Percentiles rank a stretch among this genome's conserved stretches.
phyloP scores from a whole-genome alignment of 768 basidiomycete genomes.

The Collybia sp. region DNA sequence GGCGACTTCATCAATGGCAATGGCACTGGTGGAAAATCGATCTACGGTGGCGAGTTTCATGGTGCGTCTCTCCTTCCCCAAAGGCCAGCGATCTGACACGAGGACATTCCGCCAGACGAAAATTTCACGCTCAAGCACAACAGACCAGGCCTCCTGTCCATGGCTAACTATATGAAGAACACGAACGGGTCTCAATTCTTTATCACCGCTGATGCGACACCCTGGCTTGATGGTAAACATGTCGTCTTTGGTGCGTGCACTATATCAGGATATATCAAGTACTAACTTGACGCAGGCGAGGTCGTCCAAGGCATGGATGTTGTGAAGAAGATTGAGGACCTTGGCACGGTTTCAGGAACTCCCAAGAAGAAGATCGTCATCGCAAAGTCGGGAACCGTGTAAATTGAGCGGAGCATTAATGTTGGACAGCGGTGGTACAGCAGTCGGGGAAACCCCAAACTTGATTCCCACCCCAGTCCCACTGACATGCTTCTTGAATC shows the following conservation, averaged over 20 bases:
- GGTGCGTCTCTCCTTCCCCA: slow-evolving; percentile 83
- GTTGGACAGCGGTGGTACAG: too few species aligned
- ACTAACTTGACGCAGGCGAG: slow-evolving; percentile 64
- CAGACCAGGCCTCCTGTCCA: background rate
- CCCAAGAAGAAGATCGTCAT: slow-evolving; percentile 50
- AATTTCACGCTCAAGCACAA: too few species aligned
- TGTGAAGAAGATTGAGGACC: slow-evolving; percentile 53
- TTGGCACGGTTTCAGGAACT: slow-evolving; percentile 32
- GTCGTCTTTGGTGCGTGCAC: slow-evolving; percentile 63
- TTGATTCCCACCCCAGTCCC: too few species aligned
- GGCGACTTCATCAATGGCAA: slow-evolving; percentile 88
- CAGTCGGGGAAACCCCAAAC: too few species aligned
- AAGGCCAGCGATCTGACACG: too few species aligned
- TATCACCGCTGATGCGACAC: slow-evolving; percentile 74
- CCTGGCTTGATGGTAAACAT: slow-evolving; percentile 81
- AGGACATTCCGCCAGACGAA: background rate
- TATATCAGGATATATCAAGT: slow-evolving; percentile 39
- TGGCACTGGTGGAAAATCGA: slow-evolving; percentile 86
- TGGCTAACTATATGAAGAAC: slow-evolving; percentile 89
- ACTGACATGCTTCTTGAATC: too few species aligned
- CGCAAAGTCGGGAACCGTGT: slow-evolving; percentile 19
- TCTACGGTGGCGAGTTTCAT: slow-evolving; percentile 96
- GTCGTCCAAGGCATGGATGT: slow-evolving; percentile 59
- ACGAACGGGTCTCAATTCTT: slow-evolving; percentile 88
- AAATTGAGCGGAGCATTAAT: too few species aligned